Conservation (phyloP, 371 early-diverging fungal genomes). For the Sporodiniella umbellata region DNA sequence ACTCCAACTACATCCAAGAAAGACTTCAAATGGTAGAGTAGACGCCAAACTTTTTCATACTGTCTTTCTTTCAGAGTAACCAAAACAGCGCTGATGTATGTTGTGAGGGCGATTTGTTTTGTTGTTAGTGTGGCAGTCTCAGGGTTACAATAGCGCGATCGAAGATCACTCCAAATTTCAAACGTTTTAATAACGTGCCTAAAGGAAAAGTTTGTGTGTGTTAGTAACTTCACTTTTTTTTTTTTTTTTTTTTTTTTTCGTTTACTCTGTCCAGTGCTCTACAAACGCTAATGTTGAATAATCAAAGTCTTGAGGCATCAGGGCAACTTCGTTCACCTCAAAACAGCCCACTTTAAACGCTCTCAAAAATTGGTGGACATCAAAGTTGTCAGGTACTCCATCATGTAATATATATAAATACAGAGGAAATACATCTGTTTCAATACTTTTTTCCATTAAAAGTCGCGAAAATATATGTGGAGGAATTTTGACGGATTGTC, state of each 20-base stretch:
- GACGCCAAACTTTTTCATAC: slow-evolving; percentile 42
- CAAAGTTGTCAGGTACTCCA: slow-evolving; percentile 17
- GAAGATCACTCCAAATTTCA: slow-evolving; percentile 28
- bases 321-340: slow-evolving; percentile 32
- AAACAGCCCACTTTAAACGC: slow-evolving; percentile 38
- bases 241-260: background rate
- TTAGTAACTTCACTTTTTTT: background rate
- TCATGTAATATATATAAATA: slow-evolving; percentile 39
- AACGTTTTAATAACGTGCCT: slow-evolving; percentile 39
- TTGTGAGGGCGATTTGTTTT: slow-evolving; percentile 46
- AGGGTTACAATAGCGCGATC: slow-evolving; percentile 21
- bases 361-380: slow-evolving; percentile 25
- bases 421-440: slow-evolving; percentile 50
- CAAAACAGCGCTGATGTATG: slow-evolving; percentile 44
- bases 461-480: slow-evolving; percentile 23
- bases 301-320: slow-evolving; percentile 28
- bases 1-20: slow-evolving; percentile 36
- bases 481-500: slow-evolving; percentile 30
- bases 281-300: slow-evolving; percentile 31
- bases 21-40: slow-evolving; percentile 39
- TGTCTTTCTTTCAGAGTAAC: slow-evolving; percentile 49
- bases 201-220: too few relatives aligned
- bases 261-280: slow-evolving; percentile 46
- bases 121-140: slow-evolving; percentile 21
- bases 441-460: slow-evolving; percentile 56